Percentiles rank a stretch among this genome's conserved stretches.
Conservation (phyloP, 2,329 filamentous ascomycete species). For the Chrysoporthe cubensis region DNA sequence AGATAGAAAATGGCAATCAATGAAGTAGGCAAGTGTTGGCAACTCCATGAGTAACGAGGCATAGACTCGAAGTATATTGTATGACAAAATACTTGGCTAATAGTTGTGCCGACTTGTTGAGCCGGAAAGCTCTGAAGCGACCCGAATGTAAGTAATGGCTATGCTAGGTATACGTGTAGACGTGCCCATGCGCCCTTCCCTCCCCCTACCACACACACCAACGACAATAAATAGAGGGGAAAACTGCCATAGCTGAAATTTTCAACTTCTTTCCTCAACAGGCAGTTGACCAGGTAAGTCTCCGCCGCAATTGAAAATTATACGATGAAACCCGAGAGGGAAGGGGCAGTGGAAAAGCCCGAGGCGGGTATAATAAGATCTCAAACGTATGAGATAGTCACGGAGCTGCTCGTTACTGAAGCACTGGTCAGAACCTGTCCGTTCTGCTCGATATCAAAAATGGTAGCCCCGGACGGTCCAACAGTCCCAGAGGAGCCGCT, state of each 20-base stretch:
- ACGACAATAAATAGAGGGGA: too few species aligned
- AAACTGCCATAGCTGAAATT: too few species aligned
- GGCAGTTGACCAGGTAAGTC: too few species aligned
- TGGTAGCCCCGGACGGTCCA: constrained; percentile 53
- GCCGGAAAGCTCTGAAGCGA: not conserved
- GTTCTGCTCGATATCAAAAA: constrained; percentile 69
- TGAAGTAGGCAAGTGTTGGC: not conserved
- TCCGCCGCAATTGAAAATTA: too few species aligned
- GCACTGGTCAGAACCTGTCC: constrained; percentile 57
- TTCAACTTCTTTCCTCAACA: too few species aligned
- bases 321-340: too few species aligned
- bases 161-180: not conserved
- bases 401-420: constrained; percentile 30
- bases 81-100: not conserved
- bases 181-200: not conserved
- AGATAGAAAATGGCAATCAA: not conserved
- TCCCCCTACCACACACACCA: not conserved
- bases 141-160: not conserved
- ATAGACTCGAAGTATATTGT: not conserved
- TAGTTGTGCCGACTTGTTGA: not conserved
- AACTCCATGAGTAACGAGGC: not conserved
- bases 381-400: constrained; percentile 48
- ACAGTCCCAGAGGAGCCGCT: constrained; percentile 37
- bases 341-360: not conserved
- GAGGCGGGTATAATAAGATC: not conserved